Conservation (phyloP, 2,329 filamentous ascomycete species). For the Xylariaceae sp. region DNA sequence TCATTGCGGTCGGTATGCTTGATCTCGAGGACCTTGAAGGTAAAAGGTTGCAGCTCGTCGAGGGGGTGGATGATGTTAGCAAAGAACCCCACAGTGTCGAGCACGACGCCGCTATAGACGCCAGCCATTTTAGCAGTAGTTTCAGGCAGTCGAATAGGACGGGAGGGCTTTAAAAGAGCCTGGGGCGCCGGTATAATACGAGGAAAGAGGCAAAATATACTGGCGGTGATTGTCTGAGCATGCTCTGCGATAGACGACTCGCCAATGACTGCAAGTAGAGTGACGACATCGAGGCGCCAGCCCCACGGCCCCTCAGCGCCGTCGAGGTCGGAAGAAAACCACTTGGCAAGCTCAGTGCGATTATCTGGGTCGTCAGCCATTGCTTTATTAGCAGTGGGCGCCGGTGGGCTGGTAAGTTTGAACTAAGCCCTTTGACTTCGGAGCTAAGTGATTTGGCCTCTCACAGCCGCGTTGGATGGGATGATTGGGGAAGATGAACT, state of each 20-base stretch:
- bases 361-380: conserved; percentile 25
- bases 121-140: conserved; percentile 58
- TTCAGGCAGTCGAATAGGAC: conserved; percentile 59
- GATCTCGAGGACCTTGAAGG: conserved; percentile 54
- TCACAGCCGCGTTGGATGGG: conserved; percentile 3
- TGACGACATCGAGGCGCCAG: conserved; percentile 65
- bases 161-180: conserved; percentile 59
- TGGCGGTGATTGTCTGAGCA: conserved; percentile 61
- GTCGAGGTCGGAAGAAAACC: conserved; percentile 41
- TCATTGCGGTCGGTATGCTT: conserved; percentile 43
- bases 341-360: conserved; percentile 3
- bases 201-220: conserved; percentile 59
- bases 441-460: conserved; percentile 9
- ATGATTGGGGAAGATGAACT: background rate
- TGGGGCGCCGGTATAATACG: conserved; percentile 65
- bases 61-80: conserved; percentile 62
- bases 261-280: conserved; percentile 64
- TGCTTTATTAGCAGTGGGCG: background rate
- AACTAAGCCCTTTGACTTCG: conserved; percentile 20
- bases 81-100: conserved; percentile 62
- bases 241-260: conserved; percentile 62
- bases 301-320: conserved; percentile 40
- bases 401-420: conserved; percentile 13
- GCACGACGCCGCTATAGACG: conserved; percentile 58
- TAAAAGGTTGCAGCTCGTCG: conserved; percentile 50